A percentile compares a stretch with the other conserved stretches of the same genome.
Evolutionary conservation across 768 basidiomycete genomes (phyloP).

Genomic region (Pleurotus platypus): DNA sequence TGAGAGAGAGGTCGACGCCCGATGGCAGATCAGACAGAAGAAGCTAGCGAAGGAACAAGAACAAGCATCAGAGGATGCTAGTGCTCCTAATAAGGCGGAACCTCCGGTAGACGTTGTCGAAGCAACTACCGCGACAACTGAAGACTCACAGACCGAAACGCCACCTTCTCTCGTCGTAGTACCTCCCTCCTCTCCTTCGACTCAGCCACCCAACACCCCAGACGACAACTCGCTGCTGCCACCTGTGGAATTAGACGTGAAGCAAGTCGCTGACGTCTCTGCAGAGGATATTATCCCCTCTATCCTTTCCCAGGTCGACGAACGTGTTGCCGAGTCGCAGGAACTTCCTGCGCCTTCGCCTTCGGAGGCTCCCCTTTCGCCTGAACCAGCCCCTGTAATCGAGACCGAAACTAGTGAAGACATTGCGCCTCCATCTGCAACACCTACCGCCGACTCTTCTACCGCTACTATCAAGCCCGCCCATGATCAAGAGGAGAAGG

Average conservation of each 20-base stretch:
- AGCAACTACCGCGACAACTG: too few relatives aligned
- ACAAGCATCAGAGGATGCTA: too few relatives aligned
- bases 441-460: constrained; percentile 11
- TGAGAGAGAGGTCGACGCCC: constrained; percentile 44
- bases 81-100: too few relatives aligned
- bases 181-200: too few relatives aligned
- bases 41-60: constrained; percentile 6
- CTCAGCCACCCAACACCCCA: too few relatives aligned
- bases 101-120: too few relatives aligned
- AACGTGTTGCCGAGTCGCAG: not conserved
- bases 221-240: not conserved
- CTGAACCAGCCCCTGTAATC: too few relatives aligned
- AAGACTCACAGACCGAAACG: too few relatives aligned
- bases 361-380: not conserved
- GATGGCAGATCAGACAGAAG: constrained; percentile 23
- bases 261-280: not conserved
- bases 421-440: not conserved
- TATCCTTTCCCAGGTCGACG: not conserved
- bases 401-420: not conserved
- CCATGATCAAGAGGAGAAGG: constrained; percentile 1
- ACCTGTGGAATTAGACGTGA: not conserved
- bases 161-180: too few relatives aligned
- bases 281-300: not conserved
- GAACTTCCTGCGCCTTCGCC: not conserved
- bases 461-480: constrained; percentile 17